A percentile compares a stretch with the other conserved stretches of the same genome.
Conservation (phyloP, 2,329 filamentous ascomycete species). For the Akanthomyces muscarius region DNA sequence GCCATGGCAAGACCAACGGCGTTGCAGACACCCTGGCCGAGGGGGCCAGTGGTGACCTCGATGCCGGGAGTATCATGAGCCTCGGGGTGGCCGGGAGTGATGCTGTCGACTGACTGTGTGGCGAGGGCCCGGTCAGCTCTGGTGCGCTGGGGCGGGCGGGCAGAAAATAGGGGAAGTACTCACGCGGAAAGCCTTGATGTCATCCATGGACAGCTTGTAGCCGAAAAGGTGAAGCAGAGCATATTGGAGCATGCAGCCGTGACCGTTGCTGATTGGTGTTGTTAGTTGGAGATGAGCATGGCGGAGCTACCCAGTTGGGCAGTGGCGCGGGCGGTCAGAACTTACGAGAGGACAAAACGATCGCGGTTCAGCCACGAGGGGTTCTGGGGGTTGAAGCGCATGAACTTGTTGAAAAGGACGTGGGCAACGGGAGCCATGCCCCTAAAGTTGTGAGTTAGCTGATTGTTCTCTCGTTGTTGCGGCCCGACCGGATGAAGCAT, state of each 20-base stretch:
- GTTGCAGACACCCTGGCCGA: slow-evolving; percentile 96
- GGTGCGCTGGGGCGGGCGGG: not conserved
- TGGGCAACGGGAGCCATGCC: slow-evolving; percentile 91
- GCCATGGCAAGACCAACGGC: slow-evolving; percentile 97
- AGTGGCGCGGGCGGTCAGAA: slow-evolving; percentile 27
- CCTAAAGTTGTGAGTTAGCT: slow-evolving; percentile 42
- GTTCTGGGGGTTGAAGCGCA: slow-evolving; percentile 99
- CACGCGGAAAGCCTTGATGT: slow-evolving; percentile 95
- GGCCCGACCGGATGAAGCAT: not conserved
- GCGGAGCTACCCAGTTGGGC: slow-evolving; percentile 9
- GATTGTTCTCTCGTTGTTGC: slow-evolving; percentile 14
- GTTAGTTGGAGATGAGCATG: slow-evolving; percentile 17
- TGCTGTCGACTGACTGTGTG: slow-evolving; percentile 55
- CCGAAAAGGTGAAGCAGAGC: slow-evolving; percentile 95
- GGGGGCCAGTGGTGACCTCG: slow-evolving; percentile 96
- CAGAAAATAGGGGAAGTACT: slow-evolving; percentile 34
- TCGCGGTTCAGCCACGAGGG: slow-evolving; percentile 95
- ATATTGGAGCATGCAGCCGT: slow-evolving; percentile 99
- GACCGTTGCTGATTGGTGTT: slow-evolving; percentile 70
- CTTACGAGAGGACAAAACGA: slow-evolving; percentile 98
- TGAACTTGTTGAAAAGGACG: slow-evolving; percentile 97
- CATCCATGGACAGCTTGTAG: slow-evolving; percentile 80
- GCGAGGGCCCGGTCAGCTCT: not conserved
- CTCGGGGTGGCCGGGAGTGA: slow-evolving; percentile 94
- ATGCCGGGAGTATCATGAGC: slow-evolving; percentile 93